Evolutionary conservation across 768 basidiomycete species (phyloP), one percentile per base, ranked within the genome.

Genomic region (Rhodosporidiobolus sp.): DNA sequence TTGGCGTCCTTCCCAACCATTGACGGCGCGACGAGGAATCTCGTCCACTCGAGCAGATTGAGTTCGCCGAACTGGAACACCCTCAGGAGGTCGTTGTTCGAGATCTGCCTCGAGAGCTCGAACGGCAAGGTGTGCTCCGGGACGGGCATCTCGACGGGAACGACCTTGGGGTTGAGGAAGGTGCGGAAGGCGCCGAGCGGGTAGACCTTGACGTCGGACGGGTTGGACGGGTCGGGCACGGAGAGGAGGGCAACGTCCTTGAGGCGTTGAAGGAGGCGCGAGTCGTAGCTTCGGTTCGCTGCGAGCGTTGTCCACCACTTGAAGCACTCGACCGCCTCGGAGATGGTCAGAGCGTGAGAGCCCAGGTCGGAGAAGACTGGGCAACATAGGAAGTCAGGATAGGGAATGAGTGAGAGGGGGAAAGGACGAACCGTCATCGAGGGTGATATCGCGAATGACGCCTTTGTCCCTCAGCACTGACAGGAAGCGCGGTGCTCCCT

Each of bases 11-110:
- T 77, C 12, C 83, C 83, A 38, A 80, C 75, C 53, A 86, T 81
- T 5, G 82, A 74, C 2, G 86, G 80, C 59, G 84, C 84, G 43
- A 86, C 83, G 61, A 96, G 82, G 80, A 89, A 85, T 26, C 82
- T 81, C 63, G 94, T 77, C 91, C 94, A 98, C 26, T 91, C 87
- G 9, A 85, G 79, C 30, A 94, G 79, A 0, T 86, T 84, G 14
- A 98, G 83, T 78, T 96, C 92, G 30, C 83, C 82, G 90, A 93
- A 95, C 4, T 86, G 87, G 73, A 97, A 91, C 12, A 86, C 83
- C 8, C 80, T 73, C 1, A 72, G 67, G 11, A 94, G 82, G 32
- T 84, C 83, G 5, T 84, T 83, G 0, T 85, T 76, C 12, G 85
- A 79, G 72, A 94, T 85, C 22, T 85, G 80, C 70, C 86, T 87